Percentiles rank a stretch among this genome's conserved stretches.
phyloP scores from a whole-genome alignment of 805 yeast genomes.

The Pichia nanzhaoensis region DNA sequence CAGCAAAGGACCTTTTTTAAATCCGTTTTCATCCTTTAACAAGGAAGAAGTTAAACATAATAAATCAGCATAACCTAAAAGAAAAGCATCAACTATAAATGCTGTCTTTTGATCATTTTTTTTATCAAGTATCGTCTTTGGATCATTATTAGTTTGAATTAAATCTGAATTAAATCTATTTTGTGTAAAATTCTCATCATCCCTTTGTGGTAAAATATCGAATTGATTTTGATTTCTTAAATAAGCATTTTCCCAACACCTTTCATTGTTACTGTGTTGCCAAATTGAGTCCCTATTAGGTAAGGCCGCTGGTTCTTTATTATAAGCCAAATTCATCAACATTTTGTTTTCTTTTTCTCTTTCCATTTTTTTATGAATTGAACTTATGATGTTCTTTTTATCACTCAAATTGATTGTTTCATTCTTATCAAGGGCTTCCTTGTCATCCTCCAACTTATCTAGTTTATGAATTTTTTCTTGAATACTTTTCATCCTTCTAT shows the following conservation, averaged over 20 bases:
- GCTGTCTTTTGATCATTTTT: conserved; percentile 24
- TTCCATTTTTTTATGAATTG: neutral
- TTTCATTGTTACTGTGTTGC: conserved; percentile 8
- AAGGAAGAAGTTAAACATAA: conserved; percentile 69
- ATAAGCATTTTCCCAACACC: conserved; percentile 1
- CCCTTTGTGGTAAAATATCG: neutral
- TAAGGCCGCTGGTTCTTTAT: conserved; percentile 8
- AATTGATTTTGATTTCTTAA: neutral
- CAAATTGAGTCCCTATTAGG: conserved; percentile 9
- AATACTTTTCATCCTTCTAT: conserved; percentile 4
- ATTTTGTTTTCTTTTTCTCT: conserved; percentile 2
- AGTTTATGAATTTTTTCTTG: conserved; percentile 3
- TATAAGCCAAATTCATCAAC: neutral
- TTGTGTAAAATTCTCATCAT: neutral
- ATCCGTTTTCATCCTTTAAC: conserved; percentile 67
- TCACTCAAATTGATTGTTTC: neutral
- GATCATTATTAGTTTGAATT: neutral
- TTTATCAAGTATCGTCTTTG: conserved; percentile 17
- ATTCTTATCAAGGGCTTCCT: neutral
- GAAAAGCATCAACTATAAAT: conserved; percentile 41
- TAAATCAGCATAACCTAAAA: conserved; percentile 68
- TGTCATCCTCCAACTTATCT: neutral
- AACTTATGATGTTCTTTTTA: neutral
- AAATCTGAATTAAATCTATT: neutral
- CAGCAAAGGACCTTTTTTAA: conserved; percentile 75